Evolutionary conservation across 2,329 filamentous ascomycete genomes (phyloP).

Genomic region (Phaeoacremonium minimum): DNA sequence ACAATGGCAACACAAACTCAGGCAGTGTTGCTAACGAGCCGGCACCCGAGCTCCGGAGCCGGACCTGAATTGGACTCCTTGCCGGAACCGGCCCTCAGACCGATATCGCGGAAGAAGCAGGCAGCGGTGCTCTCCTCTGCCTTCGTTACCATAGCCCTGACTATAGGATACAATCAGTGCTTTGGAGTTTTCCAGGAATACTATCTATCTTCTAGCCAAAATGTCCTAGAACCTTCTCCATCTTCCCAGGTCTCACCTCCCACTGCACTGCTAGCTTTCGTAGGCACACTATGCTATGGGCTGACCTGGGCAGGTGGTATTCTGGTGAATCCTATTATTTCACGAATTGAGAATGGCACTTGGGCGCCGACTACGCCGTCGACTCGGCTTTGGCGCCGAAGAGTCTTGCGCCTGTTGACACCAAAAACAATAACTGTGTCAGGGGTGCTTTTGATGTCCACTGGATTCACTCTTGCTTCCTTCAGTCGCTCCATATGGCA

Average conservation of each 20-base stretch:
- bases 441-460: constrained; percentile 33
- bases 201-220: constrained; percentile 35
- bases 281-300: constrained; percentile 41
- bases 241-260: constrained; percentile 21
- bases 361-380: constrained; percentile 15
- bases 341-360: constrained; percentile 29
- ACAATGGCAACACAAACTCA: no score
- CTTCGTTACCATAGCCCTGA: constrained; percentile 39
- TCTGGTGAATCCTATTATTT: constrained; percentile 40
- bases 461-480: constrained; percentile 36
- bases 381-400: constrained; percentile 15
- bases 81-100: constrained; percentile 18
- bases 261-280: constrained; percentile 40
- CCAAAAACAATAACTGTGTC: constrained; percentile 30
- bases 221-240: constrained; percentile 28
- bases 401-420: constrained; percentile 18
- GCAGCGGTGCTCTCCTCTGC: constrained; percentile 34
- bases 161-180: constrained; percentile 43
- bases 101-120: constrained; percentile 34
- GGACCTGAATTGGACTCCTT: constrained; percentile 1
- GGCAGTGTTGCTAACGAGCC: no score
- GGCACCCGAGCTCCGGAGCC: no score
- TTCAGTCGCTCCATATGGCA: constrained; percentile 29
- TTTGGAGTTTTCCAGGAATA: constrained; percentile 46
- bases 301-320: constrained; percentile 46